Evolutionary conservation across 2,329 filamentous ascomycete species (phyloP).

Genomic region (Fusarium irregulare): DNA sequence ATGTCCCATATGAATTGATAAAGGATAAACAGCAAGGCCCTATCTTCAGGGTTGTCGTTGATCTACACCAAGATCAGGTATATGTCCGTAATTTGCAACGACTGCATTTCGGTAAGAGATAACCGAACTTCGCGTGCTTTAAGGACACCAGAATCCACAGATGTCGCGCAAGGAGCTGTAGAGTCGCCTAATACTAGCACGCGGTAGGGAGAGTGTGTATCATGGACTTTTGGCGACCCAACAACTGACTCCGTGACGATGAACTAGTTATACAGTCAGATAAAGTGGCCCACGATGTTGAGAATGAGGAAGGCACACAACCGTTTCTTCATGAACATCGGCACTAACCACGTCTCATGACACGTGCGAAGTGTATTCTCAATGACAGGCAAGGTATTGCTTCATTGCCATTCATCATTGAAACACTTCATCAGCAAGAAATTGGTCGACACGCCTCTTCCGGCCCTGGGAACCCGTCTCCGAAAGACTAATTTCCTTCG

Average conservation of each 20-base stretch:
- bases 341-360: background rate
- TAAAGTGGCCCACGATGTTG: background rate
- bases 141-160: background rate
- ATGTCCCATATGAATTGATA: background rate
- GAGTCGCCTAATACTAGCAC: background rate
- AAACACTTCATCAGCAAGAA: constrained; percentile 44
- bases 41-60: background rate
- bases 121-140: background rate
- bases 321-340: background rate
- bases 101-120: background rate
- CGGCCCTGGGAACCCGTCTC: constrained; percentile 30
- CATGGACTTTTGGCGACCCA: background rate
- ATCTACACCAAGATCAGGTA: background rate
- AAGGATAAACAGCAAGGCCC: background rate
- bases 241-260: background rate
- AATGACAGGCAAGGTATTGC: background rate
- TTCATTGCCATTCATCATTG: constrained; percentile 23
- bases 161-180: background rate
- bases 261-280: background rate
- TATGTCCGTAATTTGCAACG: background rate
- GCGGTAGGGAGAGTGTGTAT: background rate
- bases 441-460: constrained; percentile 45
- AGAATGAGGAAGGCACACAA: background rate
- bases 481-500: constrained; percentile 15
- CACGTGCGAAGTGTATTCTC: background rate